These are phyloP conservation scores for Gelatoporia subvermispora DNA, from an alignment of 768 basidiomycete genomes.

Conservation along the genomic window DNA sequence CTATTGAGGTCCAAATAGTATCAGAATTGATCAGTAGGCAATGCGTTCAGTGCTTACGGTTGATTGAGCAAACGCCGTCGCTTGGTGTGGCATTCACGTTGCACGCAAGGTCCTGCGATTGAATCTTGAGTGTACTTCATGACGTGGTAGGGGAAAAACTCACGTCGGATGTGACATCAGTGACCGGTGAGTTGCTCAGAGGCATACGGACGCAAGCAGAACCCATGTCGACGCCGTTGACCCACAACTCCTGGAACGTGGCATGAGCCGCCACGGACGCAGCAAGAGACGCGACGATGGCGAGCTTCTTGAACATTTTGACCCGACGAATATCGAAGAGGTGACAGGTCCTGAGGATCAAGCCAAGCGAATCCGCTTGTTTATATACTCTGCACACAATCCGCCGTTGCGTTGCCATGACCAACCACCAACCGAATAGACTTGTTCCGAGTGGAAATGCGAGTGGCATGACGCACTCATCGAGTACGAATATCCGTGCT, in stretches of 20 bases:
- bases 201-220: conserved; percentile 42
- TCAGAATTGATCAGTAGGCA: not conserved
- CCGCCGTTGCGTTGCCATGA: too few species aligned
- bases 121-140: not conserved
- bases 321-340: not conserved
- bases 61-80: conserved; percentile 37
- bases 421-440: too few species aligned
- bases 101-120: conserved; percentile 41
- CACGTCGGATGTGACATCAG: conserved; percentile 33
- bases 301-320: conserved; percentile 27
- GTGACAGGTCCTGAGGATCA: too few species aligned
- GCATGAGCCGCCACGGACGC: conserved; percentile 44
- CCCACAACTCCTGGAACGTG: conserved; percentile 52
- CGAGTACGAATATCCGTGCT: conserved; percentile 8
- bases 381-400: not conserved
- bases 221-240: conserved; percentile 44
- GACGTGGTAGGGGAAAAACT: conserved; percentile 5
- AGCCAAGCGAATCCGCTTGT: too few species aligned
- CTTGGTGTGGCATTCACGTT: conserved; percentile 34
- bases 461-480: conserved; percentile 5
- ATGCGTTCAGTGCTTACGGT: conserved; percentile 23
- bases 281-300: conserved; percentile 30
- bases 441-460: too few species aligned
- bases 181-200: conserved; percentile 43
- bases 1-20: conserved; percentile 16